phyloP scores from a whole-genome alignment of 2,329 filamentous ascomycete species.

The Cucurbitaria berberidis region DNA sequence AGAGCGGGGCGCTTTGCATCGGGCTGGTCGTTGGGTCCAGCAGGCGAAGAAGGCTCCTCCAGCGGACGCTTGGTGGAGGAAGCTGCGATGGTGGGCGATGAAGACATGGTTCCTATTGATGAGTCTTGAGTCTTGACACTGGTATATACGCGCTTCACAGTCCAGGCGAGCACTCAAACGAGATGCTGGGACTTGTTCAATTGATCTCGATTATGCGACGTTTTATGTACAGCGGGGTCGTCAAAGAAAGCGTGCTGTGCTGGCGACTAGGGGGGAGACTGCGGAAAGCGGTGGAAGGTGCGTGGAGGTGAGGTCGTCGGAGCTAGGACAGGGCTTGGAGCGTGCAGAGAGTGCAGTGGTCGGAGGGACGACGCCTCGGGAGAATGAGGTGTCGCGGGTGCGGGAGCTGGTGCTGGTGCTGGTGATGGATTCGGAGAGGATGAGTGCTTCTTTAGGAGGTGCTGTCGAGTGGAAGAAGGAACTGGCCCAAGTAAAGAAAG shows the following conservation, averaged over 20 bases:
- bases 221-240: slow-evolving; percentile 76
- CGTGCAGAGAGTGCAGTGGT: slow-evolving; percentile 42
- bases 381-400: slow-evolving; percentile 29
- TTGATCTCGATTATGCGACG: slow-evolving; percentile 54
- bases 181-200: slow-evolving; percentile 41
- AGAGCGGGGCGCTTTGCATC: slow-evolving; percentile 96
- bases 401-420: slow-evolving; percentile 38
- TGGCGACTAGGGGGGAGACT: slow-evolving; percentile 43
- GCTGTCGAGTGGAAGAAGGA: slow-evolving; percentile 40
- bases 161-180: slow-evolving; percentile 35
- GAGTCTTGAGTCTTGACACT: slow-evolving; percentile 28
- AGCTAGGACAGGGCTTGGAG: slow-evolving; percentile 42
- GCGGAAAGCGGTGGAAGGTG: slow-evolving; percentile 38
- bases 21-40: slow-evolving; percentile 87
- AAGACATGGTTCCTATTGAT: slow-evolving; percentile 51
- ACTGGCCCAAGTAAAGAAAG: slow-evolving; percentile 47
- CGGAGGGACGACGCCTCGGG: slow-evolving; percentile 34
- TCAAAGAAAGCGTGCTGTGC: slow-evolving; percentile 92
- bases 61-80: slow-evolving; percentile 89
- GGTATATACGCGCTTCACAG: slow-evolving; percentile 39
- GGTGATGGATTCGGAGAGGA: slow-evolving; percentile 37
- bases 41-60: slow-evolving; percentile 95
- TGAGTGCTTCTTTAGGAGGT: slow-evolving; percentile 33
- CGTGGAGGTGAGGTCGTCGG: slow-evolving; percentile 44
- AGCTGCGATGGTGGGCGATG: slow-evolving; percentile 55